Percentiles rank a stretch among this genome's conserved stretches.
phyloP scores from a whole-genome alignment of 23 red algal genomes.

The Cyanidiococcus yangmingshanensis region DNA sequence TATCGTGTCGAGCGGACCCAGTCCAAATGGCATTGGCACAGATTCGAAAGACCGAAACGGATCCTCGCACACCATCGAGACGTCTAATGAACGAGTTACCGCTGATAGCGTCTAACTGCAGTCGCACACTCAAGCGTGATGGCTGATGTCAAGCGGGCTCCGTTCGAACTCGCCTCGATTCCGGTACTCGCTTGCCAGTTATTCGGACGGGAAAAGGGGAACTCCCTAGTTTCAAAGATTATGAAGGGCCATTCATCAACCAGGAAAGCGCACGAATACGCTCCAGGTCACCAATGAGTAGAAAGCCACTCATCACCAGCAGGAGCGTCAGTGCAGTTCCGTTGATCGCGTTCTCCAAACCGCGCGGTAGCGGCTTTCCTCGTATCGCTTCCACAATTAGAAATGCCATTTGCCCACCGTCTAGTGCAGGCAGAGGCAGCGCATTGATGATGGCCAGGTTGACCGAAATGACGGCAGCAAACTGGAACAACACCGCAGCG shows the following conservation, averaged over 20 bases:
- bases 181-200: no score
- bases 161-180: no score
- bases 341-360: slow-evolving; percentile 69
- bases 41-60: no score
- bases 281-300: slow-evolving; percentile 79
- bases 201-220: no score
- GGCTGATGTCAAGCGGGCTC: no score
- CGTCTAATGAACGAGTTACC: no score
- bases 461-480: slow-evolving; percentile 76
- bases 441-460: slow-evolving; percentile 92
- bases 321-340: slow-evolving; percentile 77
- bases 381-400: slow-evolving; percentile 53
- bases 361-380: slow-evolving; percentile 47
- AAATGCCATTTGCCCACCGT: slow-evolving; percentile 91
- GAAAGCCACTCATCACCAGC: slow-evolving; percentile 47
- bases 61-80: no score
- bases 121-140: no score
- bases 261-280: neutral
- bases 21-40: no score
- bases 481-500: slow-evolving; percentile 48
- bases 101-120: no score
- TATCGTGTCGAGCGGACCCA: no score
- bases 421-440: slow-evolving; percentile 83
- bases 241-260: neutral
- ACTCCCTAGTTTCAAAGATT: no score